Base-by-base conservation (phyloP, 2,329 filamentous ascomycete species). In the Blastomyces gilchristii region DNA sequence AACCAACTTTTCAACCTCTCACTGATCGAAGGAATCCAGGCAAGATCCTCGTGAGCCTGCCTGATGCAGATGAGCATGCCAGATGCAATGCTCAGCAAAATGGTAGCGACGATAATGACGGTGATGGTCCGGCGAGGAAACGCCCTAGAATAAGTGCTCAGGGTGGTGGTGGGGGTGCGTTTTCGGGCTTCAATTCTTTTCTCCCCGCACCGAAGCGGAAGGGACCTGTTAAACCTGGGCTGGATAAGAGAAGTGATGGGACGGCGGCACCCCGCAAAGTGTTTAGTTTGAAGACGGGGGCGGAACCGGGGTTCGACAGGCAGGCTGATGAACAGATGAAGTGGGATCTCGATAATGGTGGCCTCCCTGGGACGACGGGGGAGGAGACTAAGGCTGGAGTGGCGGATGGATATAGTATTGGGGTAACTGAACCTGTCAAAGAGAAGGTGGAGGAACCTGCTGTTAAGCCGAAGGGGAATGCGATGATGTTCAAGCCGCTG, bases 401-500 rank as follows among this genome's bases (percentile, higher is more conserved):
- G 31, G 62, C 63, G 41, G 63, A 12, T 57, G 31, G 16, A 1
- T 9, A 7, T 57, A 37, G 34, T 6, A 37, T 43, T 22, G 63
- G 41, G 45, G 67, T 69, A 47, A 65, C 71, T 8, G 70, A 69
- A 41, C 70, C 70, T 60, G 63, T 68, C 28, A 67, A 60, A 31
- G 53, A 65, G 58, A 63, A 60, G 41, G 67, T 65, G 52, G 60
- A 70, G n/a, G 71, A 75, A 47, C 68, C 72, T 28, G 61, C 52
- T 1, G 78, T 78, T 14, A 82, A 82, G 52, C 81, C 85, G 69
- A 85, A 85, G 69, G 89, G 89, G 25, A 94, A 92, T 69, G 85
- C 91, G 14, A 84, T 92, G 74, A 89, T 91, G 85, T 97, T 97
- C 75, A 89, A 87, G 72, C 93, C 93, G 3, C 79, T 97, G 47